These are phyloP conservation scores for cucumber (Cucumis sativus) DNA, from an alignment of 306 rosid species.

Conservation along the genomic window DNA sequence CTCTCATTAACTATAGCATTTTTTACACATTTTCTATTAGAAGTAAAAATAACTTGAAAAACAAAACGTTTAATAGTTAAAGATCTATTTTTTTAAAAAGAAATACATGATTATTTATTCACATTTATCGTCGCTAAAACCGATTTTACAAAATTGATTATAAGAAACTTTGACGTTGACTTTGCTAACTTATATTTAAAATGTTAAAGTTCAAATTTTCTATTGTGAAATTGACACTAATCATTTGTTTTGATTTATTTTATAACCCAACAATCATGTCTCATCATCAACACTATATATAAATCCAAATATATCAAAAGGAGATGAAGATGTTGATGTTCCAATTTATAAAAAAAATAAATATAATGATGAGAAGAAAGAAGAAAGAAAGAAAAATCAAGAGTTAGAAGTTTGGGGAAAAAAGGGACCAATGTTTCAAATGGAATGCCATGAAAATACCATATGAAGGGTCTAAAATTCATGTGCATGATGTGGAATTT, in stretches of 20 bases:
- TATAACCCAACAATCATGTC: background rate
- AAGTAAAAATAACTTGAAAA: too few relatives aligned
- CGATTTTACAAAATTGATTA: background rate
- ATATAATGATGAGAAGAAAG: too few relatives aligned
- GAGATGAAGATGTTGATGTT: background rate
- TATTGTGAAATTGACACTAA: background rate
- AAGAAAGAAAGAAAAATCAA: background rate
- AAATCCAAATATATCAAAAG: background rate
- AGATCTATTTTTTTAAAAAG: too few relatives aligned
- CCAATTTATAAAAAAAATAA: background rate
- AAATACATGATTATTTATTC: too few relatives aligned
- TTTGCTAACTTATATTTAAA: background rate
- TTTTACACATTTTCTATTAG: too few relatives aligned
- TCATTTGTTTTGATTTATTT: background rate
- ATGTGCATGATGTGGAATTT: slow-evolving; percentile 1
- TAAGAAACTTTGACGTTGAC: background rate
- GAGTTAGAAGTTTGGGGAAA: background rate
- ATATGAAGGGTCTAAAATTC: slow-evolving; percentile 8
- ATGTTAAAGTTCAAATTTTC: background rate
- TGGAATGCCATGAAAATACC: background rate
- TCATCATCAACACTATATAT: background rate
- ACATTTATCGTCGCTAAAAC: background rate
- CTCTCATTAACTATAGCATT: background rate
- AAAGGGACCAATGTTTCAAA: slow-evolving; percentile 6
- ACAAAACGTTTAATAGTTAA: too few relatives aligned